These are phyloP conservation scores for Backusella westeae DNA, from an alignment of 192 early-diverging fungal genomes.

Conservation along the genomic window DNA sequence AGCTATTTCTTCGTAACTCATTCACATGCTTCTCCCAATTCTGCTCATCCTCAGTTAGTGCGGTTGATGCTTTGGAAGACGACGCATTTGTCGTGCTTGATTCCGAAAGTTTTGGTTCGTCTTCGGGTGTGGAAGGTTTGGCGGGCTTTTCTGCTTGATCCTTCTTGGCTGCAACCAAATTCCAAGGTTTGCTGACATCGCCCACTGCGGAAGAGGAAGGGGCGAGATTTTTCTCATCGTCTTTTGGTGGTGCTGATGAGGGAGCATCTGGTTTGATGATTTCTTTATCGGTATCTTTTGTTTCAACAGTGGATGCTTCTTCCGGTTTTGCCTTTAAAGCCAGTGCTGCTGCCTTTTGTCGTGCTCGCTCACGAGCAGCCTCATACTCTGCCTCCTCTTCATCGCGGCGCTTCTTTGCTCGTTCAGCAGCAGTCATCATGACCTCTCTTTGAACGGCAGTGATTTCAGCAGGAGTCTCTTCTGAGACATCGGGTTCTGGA, in stretches of 20 bases:
- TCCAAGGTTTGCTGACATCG: constrained; percentile 7
- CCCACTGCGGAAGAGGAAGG: not conserved
- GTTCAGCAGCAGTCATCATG: constrained; percentile 40
- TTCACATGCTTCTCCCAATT: not conserved
- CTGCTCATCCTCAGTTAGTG: not conserved
- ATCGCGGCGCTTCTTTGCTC: constrained; percentile 37
- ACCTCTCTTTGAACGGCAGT: constrained; percentile 32
- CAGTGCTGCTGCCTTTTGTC: constrained; percentile 35
- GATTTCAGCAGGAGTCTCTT: constrained; percentile 10
- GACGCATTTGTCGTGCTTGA: not conserved
- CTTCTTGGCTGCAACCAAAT: constrained; percentile 7
- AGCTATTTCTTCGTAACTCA: not conserved
- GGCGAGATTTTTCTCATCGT: not conserved
- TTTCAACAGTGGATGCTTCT: not conserved
- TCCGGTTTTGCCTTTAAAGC: not conserved
- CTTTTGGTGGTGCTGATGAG: not conserved
- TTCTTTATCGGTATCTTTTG: not conserved
- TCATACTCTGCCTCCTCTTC: constrained; percentile 37
- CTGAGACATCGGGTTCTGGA: not conserved
- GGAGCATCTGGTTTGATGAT: not conserved
- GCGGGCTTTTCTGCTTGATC: not conserved
- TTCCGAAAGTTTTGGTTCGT: not conserved
- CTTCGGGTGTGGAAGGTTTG: not conserved
- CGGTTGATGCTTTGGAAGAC: not conserved
- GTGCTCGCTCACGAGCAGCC: constrained; percentile 30